phyloP scores from a whole-genome alignment of 2,329 filamentous ascomycete genomes.

The Rachicladosporium sp. region DNA sequence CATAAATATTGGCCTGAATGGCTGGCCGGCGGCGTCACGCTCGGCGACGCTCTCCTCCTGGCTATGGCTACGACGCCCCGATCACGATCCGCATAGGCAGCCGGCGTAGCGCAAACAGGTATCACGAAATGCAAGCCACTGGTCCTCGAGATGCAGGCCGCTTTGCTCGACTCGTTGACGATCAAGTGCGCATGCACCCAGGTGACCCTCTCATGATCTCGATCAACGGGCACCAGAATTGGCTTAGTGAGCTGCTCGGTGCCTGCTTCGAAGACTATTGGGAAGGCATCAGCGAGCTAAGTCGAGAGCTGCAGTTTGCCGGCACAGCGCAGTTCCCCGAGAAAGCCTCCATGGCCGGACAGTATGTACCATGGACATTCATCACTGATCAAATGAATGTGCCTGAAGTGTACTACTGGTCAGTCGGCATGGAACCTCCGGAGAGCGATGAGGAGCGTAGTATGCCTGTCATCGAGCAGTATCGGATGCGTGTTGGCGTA shows the following conservation, averaged over 20 bases:
- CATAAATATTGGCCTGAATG: too few species aligned
- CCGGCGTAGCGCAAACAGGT: conserved; percentile 15
- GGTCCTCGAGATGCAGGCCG: conserved; percentile 16
- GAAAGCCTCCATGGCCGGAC: conserved; percentile 18
- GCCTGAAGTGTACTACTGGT: conserved; percentile 27
- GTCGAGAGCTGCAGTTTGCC: conserved; percentile 23
- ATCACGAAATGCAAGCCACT: conserved; percentile 17
- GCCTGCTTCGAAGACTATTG: conserved; percentile 23
- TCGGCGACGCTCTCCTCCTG: too few species aligned
- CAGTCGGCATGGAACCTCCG: conserved; percentile 20
- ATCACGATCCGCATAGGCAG: conserved; percentile 22
- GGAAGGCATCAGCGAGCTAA: conserved; percentile 21
- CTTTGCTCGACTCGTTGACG: conserved; percentile 21
- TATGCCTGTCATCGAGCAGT: conserved; percentile 19
- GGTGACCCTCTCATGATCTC: conserved; percentile 22
- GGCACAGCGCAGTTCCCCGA: conserved; percentile 25
- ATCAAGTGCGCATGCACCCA: conserved; percentile 20
- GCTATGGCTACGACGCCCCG: conserved; percentile 3
- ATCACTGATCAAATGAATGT: conserved; percentile 27
- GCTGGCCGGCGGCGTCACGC: too few species aligned
- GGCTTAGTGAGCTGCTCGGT: conserved; percentile 22
- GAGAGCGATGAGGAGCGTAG: conserved; percentile 9
- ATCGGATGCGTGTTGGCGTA: conserved; percentile 23
- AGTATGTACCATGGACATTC: conserved; percentile 24
- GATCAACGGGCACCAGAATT: conserved; percentile 23